Evolutionary conservation across 768 basidiomycete species (phyloP), one percentile per base, ranked within the genome.

Genomic region (Tephrocybe sp.): DNA sequence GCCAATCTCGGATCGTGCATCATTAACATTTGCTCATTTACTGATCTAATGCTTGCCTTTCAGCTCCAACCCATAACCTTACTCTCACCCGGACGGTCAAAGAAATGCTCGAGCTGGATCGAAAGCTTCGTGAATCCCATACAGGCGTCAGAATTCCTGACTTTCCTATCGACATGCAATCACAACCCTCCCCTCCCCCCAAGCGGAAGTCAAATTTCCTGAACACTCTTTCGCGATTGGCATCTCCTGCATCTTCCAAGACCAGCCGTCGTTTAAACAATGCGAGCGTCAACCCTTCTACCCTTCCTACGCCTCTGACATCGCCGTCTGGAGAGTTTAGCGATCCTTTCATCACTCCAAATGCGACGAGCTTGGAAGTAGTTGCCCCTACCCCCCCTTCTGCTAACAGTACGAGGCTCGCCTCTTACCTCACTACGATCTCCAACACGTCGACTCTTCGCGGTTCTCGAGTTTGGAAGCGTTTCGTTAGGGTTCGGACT

Each of bases 21-120:
- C 30, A 14, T 26, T 16, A 31, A 14, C 34, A 44, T 31, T 32
- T 56, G 39, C 45, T 59, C 43, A 48, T 51, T 43, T 54, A 54
- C 53, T 59, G 58, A 62, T 55, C 51, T 63, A 46, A 51, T 56
- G 54, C 53, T 60, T 60, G 50, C 54, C 60, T 36, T 45, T 31
- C 71, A 91, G 92, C 92, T 17, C 87, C 92, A 23, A 94, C 89
- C 19, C 89, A 93, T 70, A 90, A 92, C 72, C 77, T 93, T 44
- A 95, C 92, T 35, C 82, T 95, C 40, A 88, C 85, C 7, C 83
- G 92, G 52, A 84, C 84, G 50, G 79, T 82, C 41, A 74, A 77
- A 57, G 92, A 94, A 67, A 74, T 94, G 39, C 73, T 87, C 35
- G 89, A 94, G 57, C 78, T 93, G n/a, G 84, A 93, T 65, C 75